phyloP scores from a whole-genome alignment of 345 rosid species.

The Populus alba region DNA sequence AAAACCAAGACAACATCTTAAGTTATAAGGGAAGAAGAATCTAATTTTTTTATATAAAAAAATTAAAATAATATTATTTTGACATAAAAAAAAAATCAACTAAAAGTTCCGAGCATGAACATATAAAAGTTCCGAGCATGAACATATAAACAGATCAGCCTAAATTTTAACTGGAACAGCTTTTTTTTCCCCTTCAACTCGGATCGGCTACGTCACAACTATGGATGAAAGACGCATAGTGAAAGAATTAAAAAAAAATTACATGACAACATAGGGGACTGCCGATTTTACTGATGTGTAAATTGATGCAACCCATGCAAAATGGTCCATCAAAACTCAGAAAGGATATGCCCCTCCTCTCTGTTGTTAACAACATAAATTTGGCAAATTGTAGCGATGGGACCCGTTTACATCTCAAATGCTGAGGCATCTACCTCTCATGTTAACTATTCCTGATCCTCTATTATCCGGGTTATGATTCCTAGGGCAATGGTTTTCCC shows the following conservation, averaged over 20 bases:
- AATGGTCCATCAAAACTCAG: neutral
- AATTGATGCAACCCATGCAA: neutral
- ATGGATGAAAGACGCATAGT: neutral
- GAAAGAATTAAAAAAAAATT: neutral
- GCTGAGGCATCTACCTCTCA: neutral
- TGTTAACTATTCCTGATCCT: constrained; percentile 28
- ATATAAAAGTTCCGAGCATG: too few relatives aligned
- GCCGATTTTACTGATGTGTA: neutral
- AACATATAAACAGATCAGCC: too few relatives aligned
- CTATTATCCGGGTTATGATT: constrained; percentile 56
- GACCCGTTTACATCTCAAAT: neutral
- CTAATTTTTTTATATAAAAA: too few relatives aligned
- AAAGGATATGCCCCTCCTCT: neutral
- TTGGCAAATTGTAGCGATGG: neutral
- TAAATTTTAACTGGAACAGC: too few relatives aligned
- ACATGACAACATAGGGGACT: neutral
- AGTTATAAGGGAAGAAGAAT: too few relatives aligned
- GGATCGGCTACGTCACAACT: too few relatives aligned
- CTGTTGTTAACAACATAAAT: neutral
- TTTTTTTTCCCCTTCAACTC: too few relatives aligned
- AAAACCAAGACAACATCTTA: too few relatives aligned
- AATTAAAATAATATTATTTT: too few relatives aligned
- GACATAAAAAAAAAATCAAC: too few relatives aligned
- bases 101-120: too few relatives aligned
- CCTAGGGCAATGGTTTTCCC: constrained; percentile 88